Base-by-base conservation (phyloP, 1,284 basidiomycete species). In the Flammula alnicola region DNA sequence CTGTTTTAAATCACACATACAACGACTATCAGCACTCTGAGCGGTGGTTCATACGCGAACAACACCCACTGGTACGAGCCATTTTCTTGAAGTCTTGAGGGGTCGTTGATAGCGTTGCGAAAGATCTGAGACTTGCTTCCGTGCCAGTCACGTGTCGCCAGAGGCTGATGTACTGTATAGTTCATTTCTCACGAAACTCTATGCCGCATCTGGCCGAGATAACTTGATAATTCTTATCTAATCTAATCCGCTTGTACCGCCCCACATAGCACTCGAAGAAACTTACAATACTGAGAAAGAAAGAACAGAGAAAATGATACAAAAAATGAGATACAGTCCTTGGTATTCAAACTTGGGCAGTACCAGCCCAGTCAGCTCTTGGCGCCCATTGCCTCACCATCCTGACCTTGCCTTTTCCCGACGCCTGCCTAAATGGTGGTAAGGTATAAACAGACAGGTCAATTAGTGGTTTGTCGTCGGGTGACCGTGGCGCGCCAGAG, bases 51-150 rank as follows among this genome's bases (percentile, higher is more conserved):
- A 19, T 29, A 17, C 22, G 12, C 31, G n/a, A n/a, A n/a, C 44
- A 44, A 35, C 30, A 74, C 81, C 73, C 73, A 89, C 87, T 84
- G 70, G 75, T 82, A 65, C 87, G 86, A 65, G 75, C 78, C 88
- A 90, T 85, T 75, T 76, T 78, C 71, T 80, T 79, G 72, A 72
- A 57, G 73, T 81, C 77, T 86, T 80, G 81, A 79, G 59, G 47
- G 70, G 70, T 67, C 69, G 70, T 71, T 67, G 64, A 59, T 64
- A 58, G 59, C 62, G 60, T 60, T 60, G 54, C 55, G 56, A 59
- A 52, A 47, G 25, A 46, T 50, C 43, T 43, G 20, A 33, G 16
- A 38, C 51, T 33, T 49, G 53, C 54, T 47, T 40, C 44, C 26
- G 41, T 12, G 37, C 37, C 42, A 56, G 56, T 71, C 69, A 71